Percentiles rank a stretch among this genome's conserved stretches.
These are phyloP conservation scores for Fusarium sp. DNA, from an alignment of 2,329 filamentous ascomycete genomes.

Conservation along the genomic window DNA sequence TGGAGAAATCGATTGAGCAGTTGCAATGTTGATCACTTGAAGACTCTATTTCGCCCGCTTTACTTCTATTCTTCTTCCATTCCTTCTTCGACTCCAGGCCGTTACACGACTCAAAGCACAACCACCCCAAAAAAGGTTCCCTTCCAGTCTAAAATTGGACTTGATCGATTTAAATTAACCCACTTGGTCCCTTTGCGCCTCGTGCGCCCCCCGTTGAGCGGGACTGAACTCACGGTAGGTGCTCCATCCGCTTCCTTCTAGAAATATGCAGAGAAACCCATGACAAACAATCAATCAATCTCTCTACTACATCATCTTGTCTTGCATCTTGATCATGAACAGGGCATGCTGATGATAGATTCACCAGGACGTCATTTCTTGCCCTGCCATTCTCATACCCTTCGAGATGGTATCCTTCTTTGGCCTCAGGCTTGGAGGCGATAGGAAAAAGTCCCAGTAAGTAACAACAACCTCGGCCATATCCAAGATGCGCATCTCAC, in stretches of 20 bases:
- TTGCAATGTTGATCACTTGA: not conserved
- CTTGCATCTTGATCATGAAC: not conserved
- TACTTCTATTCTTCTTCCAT: not conserved
- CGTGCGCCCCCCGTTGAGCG: slow-evolving; percentile 32
- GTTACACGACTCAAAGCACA: slow-evolving; percentile 2
- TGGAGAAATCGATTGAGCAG: not conserved
- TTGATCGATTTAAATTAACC: slow-evolving; percentile 30
- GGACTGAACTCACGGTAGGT: slow-evolving; percentile 31
- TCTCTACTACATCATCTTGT: slow-evolving; percentile 14
- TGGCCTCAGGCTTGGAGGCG: slow-evolving; percentile 65
- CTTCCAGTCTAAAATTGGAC: slow-evolving; percentile 33
- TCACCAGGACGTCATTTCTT: slow-evolving; percentile 11
- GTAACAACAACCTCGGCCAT: slow-evolving; percentile 8
- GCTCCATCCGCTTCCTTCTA: slow-evolving; percentile 19
- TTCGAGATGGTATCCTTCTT: slow-evolving; percentile 68
- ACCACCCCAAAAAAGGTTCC: not conserved
- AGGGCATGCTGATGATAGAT: slow-evolving; percentile 26
- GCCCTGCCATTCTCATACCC: not conserved
- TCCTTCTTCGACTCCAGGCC: slow-evolving; percentile 4
- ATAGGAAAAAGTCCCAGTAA: slow-evolving; percentile 67
- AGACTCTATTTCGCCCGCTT: not conserved
- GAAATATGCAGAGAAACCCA: slow-evolving; percentile 29
- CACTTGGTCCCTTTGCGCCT: slow-evolving; percentile 35
- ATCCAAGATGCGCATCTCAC: slow-evolving; percentile 7
- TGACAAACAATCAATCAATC: not conserved